These are phyloP conservation scores for Mycosphaerella sp. DNA, from an alignment of 2,329 filamentous ascomycete species.

Conservation along the genomic window DNA sequence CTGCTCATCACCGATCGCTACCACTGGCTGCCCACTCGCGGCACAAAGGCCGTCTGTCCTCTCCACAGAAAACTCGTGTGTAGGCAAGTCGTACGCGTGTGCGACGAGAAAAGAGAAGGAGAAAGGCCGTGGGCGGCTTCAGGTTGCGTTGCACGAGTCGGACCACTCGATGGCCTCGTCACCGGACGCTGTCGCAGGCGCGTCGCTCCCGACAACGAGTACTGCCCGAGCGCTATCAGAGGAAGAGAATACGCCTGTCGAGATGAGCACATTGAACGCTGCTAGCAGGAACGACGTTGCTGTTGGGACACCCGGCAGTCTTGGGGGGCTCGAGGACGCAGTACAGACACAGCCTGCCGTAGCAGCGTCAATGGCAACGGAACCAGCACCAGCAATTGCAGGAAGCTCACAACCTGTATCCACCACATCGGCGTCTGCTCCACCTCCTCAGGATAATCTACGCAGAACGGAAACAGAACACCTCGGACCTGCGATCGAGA, in stretches of 20 bases:
- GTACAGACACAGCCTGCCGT: slow-evolving; percentile 3
- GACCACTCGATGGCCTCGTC: slow-evolving; percentile 9
- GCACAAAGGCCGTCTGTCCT: background rate
- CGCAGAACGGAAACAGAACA: slow-evolving; percentile 40
- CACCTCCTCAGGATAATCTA: slow-evolving; percentile 18
- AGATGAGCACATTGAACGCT: slow-evolving; percentile 8
- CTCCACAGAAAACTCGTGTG: background rate
- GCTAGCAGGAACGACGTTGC: background rate
- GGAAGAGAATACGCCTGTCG: slow-evolving; percentile 10
- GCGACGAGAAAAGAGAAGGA: background rate
- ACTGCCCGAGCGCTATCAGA: slow-evolving; percentile 3
- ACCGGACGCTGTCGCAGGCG: slow-evolving; percentile 18
- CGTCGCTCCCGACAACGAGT: slow-evolving; percentile 8
- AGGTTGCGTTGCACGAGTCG: background rate
- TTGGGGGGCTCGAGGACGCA: slow-evolving; percentile 8
- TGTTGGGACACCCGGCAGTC: slow-evolving; percentile 6
- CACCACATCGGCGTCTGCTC: background rate
- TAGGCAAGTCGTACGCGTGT: background rate
- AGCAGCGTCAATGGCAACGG: background rate
- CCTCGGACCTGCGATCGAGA: slow-evolving; percentile 40
- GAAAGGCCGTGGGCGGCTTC: background rate
- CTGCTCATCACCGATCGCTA: background rate
- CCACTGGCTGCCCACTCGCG: background rate
- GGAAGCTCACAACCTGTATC: slow-evolving; percentile 3
- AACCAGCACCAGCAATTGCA: background rate